Evolutionary conservation across 352 stramenopile species (phyloP).

Genomic region (Globisporangium middletonii): DNA sequence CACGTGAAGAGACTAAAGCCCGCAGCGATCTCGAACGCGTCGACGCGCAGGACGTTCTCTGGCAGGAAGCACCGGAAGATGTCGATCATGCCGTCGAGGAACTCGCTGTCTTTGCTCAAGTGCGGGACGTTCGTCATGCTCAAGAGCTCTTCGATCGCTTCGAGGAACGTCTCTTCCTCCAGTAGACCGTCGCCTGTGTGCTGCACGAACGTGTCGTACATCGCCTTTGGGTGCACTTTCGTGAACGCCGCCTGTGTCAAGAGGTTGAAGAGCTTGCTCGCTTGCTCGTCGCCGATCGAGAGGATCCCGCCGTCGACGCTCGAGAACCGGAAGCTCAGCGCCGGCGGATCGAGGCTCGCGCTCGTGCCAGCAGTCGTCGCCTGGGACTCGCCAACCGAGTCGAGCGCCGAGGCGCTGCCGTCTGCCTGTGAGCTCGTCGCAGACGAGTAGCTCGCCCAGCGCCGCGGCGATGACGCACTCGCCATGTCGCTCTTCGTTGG

Average conservation of each 20-base stretch:
- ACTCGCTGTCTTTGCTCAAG: constrained; percentile 70
- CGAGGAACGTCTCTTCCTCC: constrained; percentile 80
- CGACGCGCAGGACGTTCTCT: constrained; percentile 54
- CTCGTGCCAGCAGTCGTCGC: constrained; percentile 11
- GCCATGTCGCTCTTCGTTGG: constrained; percentile 15
- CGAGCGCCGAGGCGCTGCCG: constrained; percentile 6
- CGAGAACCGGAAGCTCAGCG: constrained; percentile 66
- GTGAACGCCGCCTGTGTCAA: constrained; percentile 67
- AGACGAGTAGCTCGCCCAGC: constrained; percentile 9
- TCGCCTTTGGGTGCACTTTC: constrained; percentile 54
- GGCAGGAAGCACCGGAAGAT: constrained; percentile 73
- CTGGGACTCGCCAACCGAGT: constrained; percentile 15
- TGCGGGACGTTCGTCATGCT: constrained; percentile 69
- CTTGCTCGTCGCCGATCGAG: constrained; percentile 52
- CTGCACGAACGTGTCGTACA: constrained; percentile 86
- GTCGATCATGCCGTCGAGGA: constrained; percentile 69
- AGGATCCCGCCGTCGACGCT: constrained; percentile 53
- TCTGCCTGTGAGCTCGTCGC: constrained; percentile 11
- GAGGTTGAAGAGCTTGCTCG: constrained; percentile 53
- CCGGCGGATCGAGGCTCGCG: constrained; percentile 12
- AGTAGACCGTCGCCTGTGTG: constrained; percentile 78
- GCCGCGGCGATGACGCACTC: constrained; percentile 8
- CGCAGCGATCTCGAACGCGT: constrained; percentile 80
- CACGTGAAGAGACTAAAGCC: constrained; percentile 77
- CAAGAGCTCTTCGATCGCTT: constrained; percentile 72